Base-by-base conservation (phyloP, 2,329 filamentous ascomycete species). In the Leptographium wingfieldii region DNA sequence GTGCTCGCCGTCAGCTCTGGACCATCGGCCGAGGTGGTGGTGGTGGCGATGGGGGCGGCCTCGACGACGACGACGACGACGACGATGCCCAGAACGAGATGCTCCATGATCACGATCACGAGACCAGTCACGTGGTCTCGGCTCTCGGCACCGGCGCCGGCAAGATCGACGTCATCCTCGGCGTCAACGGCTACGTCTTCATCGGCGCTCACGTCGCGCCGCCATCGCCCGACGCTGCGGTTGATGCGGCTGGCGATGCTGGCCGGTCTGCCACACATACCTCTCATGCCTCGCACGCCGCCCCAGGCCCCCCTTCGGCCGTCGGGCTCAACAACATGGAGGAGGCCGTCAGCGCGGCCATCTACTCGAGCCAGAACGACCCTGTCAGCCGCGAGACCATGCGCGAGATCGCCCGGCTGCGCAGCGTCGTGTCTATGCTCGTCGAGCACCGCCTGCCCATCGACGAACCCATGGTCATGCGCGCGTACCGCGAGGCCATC, bases 331-430 rank as follows among this genome's bases (percentile, higher is more conserved):
- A 90, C 58, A 82, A 88, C 65, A 81, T 96, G 71, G 94, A 97
- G 71, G 94, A 99, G 74, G 85, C 79, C 66, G 87, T 94, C 25
- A 91, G 85, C 64, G 84, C 85, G 67, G 88, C 86, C 59, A 90
- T 96, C 66, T 99, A 99, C 74, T 94, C 89, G 59, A 95, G 89
- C 70, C 91, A 96, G 75, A 99, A 99, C 70, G 92, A 97, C 70
- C 80, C 83, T 60, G 91, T 99, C 64, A 77, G 83, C 27, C 76
- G 83, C 2, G 83, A 84, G 56, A 92, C 90, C 19, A 84, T 94
- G 77, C 82, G 86, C 63, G 94, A 97, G 77, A 96, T 99, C 72
- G 85, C 90, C 19, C 80, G 92, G 61, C 79, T 97, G 54, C 80
- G 87, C 43, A 88, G 89, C 27, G 88, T 94, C 60, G 87, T 99